phyloP scores from a whole-genome alignment of 495 filamentous ascomycete genomes.

The Penicillium lagena region DNA sequence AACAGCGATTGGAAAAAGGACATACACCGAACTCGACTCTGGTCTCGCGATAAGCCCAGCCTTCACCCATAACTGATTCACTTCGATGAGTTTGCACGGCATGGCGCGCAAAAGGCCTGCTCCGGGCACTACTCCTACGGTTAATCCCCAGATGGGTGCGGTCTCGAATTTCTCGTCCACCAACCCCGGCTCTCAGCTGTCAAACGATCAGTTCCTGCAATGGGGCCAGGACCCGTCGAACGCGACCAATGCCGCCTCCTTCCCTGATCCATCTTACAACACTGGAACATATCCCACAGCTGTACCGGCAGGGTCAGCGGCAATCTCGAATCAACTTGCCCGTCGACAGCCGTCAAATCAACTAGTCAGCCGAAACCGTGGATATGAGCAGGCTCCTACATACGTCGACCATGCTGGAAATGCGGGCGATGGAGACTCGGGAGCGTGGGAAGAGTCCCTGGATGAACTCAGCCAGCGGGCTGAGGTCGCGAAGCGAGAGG shows the following conservation, averaged over 20 bases:
- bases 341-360: slow-evolving; percentile 56
- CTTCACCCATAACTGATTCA: background rate
- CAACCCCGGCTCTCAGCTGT: slow-evolving; percentile 31
- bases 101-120: slow-evolving; percentile 64
- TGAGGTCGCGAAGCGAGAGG: slow-evolving; percentile 69
- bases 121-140: slow-evolving; percentile 58
- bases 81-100: slow-evolving; percentile 36
- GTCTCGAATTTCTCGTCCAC: slow-evolving; percentile 25
- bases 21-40: too few species aligned
- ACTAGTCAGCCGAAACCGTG: slow-evolving; percentile 44
- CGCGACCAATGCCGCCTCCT: slow-evolving; percentile 22
- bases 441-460: slow-evolving; percentile 59
- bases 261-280: slow-evolving; percentile 35
- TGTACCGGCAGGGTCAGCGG: slow-evolving; percentile 35
- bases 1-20: too few species aligned
- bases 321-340: slow-evolving; percentile 59
- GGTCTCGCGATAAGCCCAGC: too few species aligned
- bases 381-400: slow-evolving; percentile 40
- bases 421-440: slow-evolving; percentile 27
- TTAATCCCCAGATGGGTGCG: slow-evolving; percentile 38
- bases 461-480: slow-evolving; percentile 74
- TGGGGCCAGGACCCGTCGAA: slow-evolving; percentile 43
- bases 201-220: slow-evolving; percentile 50
- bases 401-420: slow-evolving; percentile 41
- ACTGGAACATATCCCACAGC: slow-evolving; percentile 24